Evolutionary conservation across 2,329 filamentous ascomycete species (phyloP).

Genomic region (Colletotrichum costaricense): DNA sequence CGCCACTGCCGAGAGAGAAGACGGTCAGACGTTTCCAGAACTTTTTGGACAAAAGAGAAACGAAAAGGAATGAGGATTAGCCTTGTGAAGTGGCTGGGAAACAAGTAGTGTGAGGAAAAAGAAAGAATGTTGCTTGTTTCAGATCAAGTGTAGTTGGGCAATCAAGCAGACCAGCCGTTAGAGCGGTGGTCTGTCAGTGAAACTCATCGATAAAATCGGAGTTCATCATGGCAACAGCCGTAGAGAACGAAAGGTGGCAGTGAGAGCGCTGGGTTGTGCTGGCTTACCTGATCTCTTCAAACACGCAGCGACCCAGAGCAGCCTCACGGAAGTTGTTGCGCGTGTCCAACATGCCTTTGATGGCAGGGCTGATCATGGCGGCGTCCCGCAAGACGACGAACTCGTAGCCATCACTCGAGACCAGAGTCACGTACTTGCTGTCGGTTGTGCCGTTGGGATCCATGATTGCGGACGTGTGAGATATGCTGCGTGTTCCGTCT

Average conservation of each 20-base stretch:
- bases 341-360: slow-evolving; percentile 80
- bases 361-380: slow-evolving; percentile 75
- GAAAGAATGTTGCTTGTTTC: slow-evolving; percentile 50
- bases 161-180: slow-evolving; percentile 59
- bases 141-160: slow-evolving; percentile 73
- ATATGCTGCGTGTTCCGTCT: not conserved
- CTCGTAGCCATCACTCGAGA: slow-evolving; percentile 81
- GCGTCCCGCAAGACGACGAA: slow-evolving; percentile 80
- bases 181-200: slow-evolving; percentile 58
- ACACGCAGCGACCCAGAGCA: slow-evolving; percentile 70
- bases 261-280: slow-evolving; percentile 11
- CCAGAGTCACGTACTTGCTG: slow-evolving; percentile 80
- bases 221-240: slow-evolving; percentile 29
- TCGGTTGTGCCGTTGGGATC: slow-evolving; percentile 28
- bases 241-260: slow-evolving; percentile 40
- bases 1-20: slow-evolving; percentile 61
- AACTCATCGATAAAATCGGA: slow-evolving; percentile 51
- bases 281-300: slow-evolving; percentile 80
- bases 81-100: slow-evolving; percentile 18
- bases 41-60: not conserved
- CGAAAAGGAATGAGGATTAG: slow-evolving; percentile 8
- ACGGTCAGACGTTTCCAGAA: slow-evolving; percentile 36
- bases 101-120: not conserved
- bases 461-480: slow-evolving; percentile 2
- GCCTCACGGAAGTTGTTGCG: slow-evolving; percentile 76